These are phyloP conservation scores for Barbatosphaeria neglecta DNA, from an alignment of 495 filamentous ascomycete genomes.

Conservation along the genomic window DNA sequence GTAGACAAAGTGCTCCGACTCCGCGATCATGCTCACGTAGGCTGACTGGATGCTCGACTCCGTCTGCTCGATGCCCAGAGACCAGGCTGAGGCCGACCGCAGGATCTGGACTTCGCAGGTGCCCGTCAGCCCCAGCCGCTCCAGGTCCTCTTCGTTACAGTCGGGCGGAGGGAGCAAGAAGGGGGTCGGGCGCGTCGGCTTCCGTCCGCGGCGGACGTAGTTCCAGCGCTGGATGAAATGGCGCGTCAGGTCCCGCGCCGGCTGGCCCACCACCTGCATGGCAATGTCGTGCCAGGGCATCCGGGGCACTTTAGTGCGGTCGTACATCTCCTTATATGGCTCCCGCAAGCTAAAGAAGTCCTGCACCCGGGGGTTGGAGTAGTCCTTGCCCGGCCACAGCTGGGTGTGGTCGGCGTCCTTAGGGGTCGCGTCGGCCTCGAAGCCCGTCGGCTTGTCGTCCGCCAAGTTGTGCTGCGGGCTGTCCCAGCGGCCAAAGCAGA, in stretches of 20 bases:
- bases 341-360: constrained; percentile 92
- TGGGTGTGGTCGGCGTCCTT: constrained; percentile 93
- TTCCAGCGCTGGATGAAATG: constrained; percentile 99
- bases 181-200: constrained; percentile 86
- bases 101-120: constrained; percentile 96
- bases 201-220: constrained; percentile 86
- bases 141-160: constrained; percentile 72
- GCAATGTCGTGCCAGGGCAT: constrained; percentile 99
- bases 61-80: constrained; percentile 72
- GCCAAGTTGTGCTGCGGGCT: constrained; percentile 81
- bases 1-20: constrained; percentile 95
- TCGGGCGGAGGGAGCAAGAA: constrained; percentile 91
- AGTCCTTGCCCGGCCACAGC: constrained; percentile 96
- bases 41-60: constrained; percentile 95
- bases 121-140: constrained; percentile 76
- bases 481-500: constrained; percentile 97
- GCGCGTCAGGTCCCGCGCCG: constrained; percentile 82
- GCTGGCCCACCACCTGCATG: constrained; percentile 97
- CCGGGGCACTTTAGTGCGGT: constrained; percentile 69
- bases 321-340: constrained; percentile 99
- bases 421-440: constrained; percentile 62
- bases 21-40: constrained; percentile 87
- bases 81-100: constrained; percentile 83
- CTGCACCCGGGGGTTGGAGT: constrained; percentile 88
- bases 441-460: constrained; percentile 92